Base-by-base conservation (phyloP, 148 eudicot species). In the Rhododendron griersonianum region DNA sequence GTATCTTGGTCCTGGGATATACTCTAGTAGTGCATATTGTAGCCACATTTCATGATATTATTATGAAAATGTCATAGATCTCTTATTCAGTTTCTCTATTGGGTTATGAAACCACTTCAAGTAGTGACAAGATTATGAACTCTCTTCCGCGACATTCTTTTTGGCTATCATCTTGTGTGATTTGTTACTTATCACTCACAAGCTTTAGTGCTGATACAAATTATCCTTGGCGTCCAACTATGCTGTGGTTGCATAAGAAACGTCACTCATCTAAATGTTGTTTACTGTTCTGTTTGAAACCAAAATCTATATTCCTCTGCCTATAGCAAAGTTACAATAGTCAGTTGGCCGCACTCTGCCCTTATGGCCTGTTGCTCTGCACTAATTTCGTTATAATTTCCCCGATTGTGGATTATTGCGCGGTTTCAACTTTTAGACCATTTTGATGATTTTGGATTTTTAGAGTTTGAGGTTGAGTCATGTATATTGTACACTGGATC, bases 21-120 rank as follows among this genome's bases (percentile, higher is more conserved):
- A 45, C 78, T 16, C 5, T 51, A 73, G 16, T 18, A 21, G 23
- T 18, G 65, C 33, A 71, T 16, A 74, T 4, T 33, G 19, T 76
- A 74, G 81, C 47, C 19, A 53, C 86, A 51, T 84, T 53, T 53
- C 13, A 74, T 74, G 3, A 55, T 15, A 39, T 39, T 78, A 23
- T 41, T 57, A 55, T 41, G 57, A 28, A 80, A 50, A 28, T 30
- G 8, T 80, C 63, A 21, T 11, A 53, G 71, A 35, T 81, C 47
- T 82, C 39, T 23, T 65, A 33, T 41, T 65, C 28, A 14, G 30
- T 11, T 9, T 21, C 53, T 84, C 45, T 30, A 11, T 30, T 45
- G 78, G 61, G 75, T 44, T 41, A 7, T 9, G 19, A 51, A 78
- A 78, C 47, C 82, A 78, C 82, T 78, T 78, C 63, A 80, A 48